Percentiles rank a stretch among this genome's conserved stretches.
Evolutionary conservation across 202 grass and related monocot genomes (phyloP).

Genomic region (Alloteropsis angusta): DNA sequence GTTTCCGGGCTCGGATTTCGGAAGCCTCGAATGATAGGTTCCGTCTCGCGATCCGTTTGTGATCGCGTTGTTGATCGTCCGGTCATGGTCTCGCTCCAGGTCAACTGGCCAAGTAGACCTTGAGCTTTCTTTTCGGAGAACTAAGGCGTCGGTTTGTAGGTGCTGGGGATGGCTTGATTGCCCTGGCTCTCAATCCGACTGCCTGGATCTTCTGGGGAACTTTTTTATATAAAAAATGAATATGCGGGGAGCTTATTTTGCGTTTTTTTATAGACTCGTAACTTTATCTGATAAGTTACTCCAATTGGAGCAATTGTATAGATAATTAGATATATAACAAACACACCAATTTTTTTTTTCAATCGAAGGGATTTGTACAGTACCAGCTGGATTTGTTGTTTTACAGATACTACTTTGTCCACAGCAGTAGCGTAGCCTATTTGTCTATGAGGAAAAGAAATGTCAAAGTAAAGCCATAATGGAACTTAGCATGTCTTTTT

Average conservation of each 20-base stretch:
- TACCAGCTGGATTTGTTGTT: no score
- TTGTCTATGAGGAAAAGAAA: no score
- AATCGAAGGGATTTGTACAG: not conserved
- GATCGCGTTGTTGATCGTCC: not conserved
- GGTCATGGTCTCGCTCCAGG: not conserved
- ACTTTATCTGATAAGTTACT: not conserved
- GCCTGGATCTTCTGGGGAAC: not conserved
- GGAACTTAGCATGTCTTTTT: no score
- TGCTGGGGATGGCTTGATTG: not conserved
- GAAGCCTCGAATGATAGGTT: not conserved
- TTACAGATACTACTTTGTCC: no score
- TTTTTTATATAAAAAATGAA: not conserved
- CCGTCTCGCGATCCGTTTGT: not conserved
- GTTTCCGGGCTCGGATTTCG: not conserved
- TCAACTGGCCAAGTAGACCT: not conserved
- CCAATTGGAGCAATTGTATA: not conserved
- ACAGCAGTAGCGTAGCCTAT: no score
- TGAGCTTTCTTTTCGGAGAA: not conserved
- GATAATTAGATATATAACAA: not conserved
- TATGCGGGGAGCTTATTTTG: not conserved
- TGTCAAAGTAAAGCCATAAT: no score
- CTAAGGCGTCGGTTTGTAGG: not conserved
- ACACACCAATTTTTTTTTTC: not conserved
- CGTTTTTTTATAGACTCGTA: not conserved
- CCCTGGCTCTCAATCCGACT: not conserved